A percentile compares a stretch with the other conserved stretches of the same genome.
phyloP scores from a whole-genome alignment of 139 green algal species.

The Chlorella sp. region DNA sequence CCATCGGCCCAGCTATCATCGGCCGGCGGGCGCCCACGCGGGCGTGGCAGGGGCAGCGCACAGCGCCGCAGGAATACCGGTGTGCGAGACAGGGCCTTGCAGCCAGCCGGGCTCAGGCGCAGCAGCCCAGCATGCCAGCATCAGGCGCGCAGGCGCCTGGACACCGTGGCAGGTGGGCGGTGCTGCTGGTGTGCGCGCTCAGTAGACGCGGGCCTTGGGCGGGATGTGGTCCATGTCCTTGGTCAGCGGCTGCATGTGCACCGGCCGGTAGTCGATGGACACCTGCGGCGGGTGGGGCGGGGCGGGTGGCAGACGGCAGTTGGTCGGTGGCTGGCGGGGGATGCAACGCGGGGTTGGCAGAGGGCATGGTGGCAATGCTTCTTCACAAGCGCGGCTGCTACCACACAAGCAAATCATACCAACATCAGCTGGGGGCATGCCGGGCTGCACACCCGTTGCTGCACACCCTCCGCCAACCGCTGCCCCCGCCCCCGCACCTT shows the following conservation, averaged over 20 bases:
- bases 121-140: too few relatives aligned
- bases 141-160: too few relatives aligned
- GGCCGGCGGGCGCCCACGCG: too few relatives aligned
- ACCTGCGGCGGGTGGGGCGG: slow-evolving; percentile 51
- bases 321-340: not conserved
- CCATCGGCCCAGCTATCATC: too few relatives aligned
- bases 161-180: too few relatives aligned
- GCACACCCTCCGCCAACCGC: not conserved
- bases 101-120: too few relatives aligned
- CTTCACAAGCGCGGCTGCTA: not conserved
- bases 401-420: not conserved
- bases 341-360: too few relatives aligned
- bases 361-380: not conserved
- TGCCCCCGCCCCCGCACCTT: slow-evolving; percentile 19
- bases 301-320: not conserved
- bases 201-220: slow-evolving; percentile 94
- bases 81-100: too few relatives aligned
- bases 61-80: too few relatives aligned
- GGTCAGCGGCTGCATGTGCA: slow-evolving; percentile 96
- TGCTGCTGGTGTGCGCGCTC: not conserved
- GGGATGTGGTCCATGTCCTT: slow-evolving; percentile 95
- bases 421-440: not conserved
- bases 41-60: too few relatives aligned
- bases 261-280: slow-evolving; percentile 93
- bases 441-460: not conserved